Evolutionary conservation across 1,139 yeast species (phyloP).

Genomic region (Geotrichum siamense): DNA sequence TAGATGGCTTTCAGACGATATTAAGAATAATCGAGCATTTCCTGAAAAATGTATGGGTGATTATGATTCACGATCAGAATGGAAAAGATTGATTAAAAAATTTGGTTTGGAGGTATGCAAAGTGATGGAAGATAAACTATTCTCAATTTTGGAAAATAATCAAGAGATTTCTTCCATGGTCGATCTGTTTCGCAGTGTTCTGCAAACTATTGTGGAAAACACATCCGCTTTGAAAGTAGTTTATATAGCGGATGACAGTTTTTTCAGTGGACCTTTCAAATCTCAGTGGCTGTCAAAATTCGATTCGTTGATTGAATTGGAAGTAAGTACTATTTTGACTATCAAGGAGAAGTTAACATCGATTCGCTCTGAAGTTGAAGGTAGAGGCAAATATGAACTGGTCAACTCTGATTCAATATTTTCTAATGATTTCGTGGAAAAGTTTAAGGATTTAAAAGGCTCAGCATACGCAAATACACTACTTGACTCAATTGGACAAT

Average conservation of each 20-base stretch:
- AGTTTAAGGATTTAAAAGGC: conserved; percentile 9
- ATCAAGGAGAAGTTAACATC: conserved; percentile 16
- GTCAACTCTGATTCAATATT: conserved; percentile 16
- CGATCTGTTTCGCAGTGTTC: conserved; percentile 20
- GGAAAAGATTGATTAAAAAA: background rate
- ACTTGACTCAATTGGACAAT: conserved; percentile 11
- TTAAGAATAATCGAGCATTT: conserved; percentile 54
- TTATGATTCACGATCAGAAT: conserved; percentile 10
- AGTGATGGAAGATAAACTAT: conserved; percentile 17
- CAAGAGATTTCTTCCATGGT: conserved; percentile 21
- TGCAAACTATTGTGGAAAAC: conserved; percentile 14
- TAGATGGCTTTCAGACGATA: conserved; percentile 75
- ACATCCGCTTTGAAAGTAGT: conserved; percentile 7
- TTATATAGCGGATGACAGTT: conserved; percentile 2
- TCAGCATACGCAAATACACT: conserved; percentile 11
- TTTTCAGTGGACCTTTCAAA: conserved; percentile 21
- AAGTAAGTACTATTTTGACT: conserved; percentile 6
- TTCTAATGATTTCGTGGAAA: conserved; percentile 11
- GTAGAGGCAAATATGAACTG: conserved; percentile 1
- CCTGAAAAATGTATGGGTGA: conserved; percentile 20
- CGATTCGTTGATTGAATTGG: conserved; percentile 14
- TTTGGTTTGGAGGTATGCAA: conserved; percentile 19
- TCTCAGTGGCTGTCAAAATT: conserved; percentile 22
- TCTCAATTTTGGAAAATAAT: conserved; percentile 17
- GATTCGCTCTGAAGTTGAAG: conserved; percentile 16